Conservation (phyloP, 257 asterid genomes). For the Plantago elongata region DNA sequence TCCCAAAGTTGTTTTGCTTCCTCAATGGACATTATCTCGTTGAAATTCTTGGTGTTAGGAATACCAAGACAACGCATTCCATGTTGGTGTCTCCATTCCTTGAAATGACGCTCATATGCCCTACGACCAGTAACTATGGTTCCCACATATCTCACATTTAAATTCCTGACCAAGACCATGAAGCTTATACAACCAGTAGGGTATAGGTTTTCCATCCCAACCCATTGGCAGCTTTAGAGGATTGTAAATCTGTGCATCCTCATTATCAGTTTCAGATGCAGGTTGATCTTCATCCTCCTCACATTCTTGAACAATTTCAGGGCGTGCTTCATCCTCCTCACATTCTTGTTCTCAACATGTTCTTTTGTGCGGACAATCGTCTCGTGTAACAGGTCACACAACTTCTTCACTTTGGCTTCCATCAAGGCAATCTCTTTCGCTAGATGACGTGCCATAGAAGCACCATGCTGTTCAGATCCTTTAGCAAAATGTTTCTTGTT, state of each 20-base stretch:
- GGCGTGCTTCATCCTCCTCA: conserved; percentile 95
- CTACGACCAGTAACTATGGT: conserved; percentile 95
- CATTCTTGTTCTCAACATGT: conserved; percentile 94
- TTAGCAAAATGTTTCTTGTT: conserved; percentile 78
- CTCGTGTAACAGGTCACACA: conserved; percentile 83
- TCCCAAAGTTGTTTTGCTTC: conserved; percentile 96
- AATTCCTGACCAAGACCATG: conserved; percentile 99
- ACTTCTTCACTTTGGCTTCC: conserved; percentile 74
- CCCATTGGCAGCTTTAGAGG: conserved; percentile 98
- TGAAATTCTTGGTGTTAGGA: conserved; percentile 92
- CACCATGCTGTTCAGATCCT: conserved; percentile 60
- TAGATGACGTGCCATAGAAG: conserved; percentile 30
- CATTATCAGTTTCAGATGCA: conserved; percentile 95
- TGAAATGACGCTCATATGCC: conserved; percentile 96
- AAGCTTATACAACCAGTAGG: conserved; percentile 97
- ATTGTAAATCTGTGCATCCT: conserved; percentile 85
- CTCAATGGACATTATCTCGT: conserved; percentile 86
- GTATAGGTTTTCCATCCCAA: conserved; percentile 98
- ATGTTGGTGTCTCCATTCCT: conserved; percentile 95
- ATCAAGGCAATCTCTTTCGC: conserved; percentile 76
- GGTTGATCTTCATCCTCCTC: conserved; percentile 94
- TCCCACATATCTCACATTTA: conserved; percentile 96
- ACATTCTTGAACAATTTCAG: conserved; percentile 95
- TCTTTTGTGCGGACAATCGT: conserved; percentile 81
- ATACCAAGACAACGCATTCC: conserved; percentile 97